These are phyloP conservation scores for Camelina sativa DNA, from an alignment of 345 rosid genomes.

Conservation along the genomic window DNA sequence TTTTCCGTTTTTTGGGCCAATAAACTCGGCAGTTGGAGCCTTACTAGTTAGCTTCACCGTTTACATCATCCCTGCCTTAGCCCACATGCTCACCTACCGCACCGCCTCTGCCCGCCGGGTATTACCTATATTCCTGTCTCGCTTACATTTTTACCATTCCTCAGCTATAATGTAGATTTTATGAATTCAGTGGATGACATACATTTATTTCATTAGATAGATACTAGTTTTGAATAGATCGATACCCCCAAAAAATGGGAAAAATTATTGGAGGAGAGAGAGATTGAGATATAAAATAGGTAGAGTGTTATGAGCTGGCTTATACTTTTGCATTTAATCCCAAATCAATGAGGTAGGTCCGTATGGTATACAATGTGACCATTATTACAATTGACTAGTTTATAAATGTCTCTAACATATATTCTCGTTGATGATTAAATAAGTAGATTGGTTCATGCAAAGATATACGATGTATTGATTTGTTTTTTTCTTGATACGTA, in stretches of 20 bases:
- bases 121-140: conserved; percentile 22
- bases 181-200: not conserved
- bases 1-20: conserved; percentile 97
- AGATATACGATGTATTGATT: not conserved
- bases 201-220: not conserved
- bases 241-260: not conserved
- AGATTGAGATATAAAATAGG: conserved; percentile 20
- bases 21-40: conserved; percentile 97
- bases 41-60: conserved; percentile 98
- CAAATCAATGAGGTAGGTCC: conserved; percentile 38
- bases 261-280: conserved; percentile 19
- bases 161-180: not conserved
- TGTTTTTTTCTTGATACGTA: not conserved
- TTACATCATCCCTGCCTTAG: conserved; percentile 86
- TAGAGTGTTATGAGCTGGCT: conserved; percentile 39
- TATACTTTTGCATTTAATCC: conserved; percentile 26
- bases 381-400: conserved; percentile 22
- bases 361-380: conserved; percentile 9
- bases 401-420: not conserved
- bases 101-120: conserved; percentile 97
- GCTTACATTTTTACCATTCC: not conserved
- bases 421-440: conserved; percentile 21
- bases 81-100: conserved; percentile 96
- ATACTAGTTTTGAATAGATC: not conserved
- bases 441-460: not conserved